Base-by-base conservation (phyloP, 345 rosid genomes). In the Moricandia moricandioides region DNA sequence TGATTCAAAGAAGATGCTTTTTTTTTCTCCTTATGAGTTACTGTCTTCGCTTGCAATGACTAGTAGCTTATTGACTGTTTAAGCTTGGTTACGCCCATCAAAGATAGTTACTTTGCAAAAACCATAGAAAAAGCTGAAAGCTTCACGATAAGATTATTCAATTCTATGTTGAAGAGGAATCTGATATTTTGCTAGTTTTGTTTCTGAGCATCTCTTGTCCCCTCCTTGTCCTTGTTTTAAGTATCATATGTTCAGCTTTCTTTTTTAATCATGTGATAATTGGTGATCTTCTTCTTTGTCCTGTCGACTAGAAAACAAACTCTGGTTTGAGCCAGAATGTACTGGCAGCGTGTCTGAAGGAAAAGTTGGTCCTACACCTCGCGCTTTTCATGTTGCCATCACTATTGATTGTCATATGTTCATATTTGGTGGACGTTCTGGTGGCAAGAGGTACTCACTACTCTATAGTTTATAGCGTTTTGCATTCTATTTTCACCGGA, bases 361-460 rank as follows among this genome's bases (percentile, higher is more conserved):
- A 77, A 87, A 88, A 84, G 85, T 86, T 9, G 92, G 98, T 78
- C 99, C 99, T 35, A 71, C 83, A 40, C 86, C 97, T 1, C 87
- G 98, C 59, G 98, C 99, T 7, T 95, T 95, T 86, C 99, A 95
- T 81, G 86, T 90, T 83, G 91, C 98, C 57, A 87, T 90, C 77
- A 81, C 92, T 56, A 92, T 95, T 77, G 99, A 95, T 80, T 90
- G 98, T 51, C 85, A 90, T 74, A 92, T 95, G 96, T 92, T 95
- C 83, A 81, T 95, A 81, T 92, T 95, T 82, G 99, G 99, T 67
- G 99, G 99, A n/a, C 88, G 96, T 31, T 84, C 77, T 81, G 85
- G 90, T 82, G 64, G 80, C 80, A 86, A 79, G 84, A 88, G 99
- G 99, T 95, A 66, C 33, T 52, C 72, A 35, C 45, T 73, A 1